These are phyloP conservation scores for Microcyclosporella mali DNA, from an alignment of 2,329 filamentous ascomycete species.

Conservation along the genomic window DNA sequence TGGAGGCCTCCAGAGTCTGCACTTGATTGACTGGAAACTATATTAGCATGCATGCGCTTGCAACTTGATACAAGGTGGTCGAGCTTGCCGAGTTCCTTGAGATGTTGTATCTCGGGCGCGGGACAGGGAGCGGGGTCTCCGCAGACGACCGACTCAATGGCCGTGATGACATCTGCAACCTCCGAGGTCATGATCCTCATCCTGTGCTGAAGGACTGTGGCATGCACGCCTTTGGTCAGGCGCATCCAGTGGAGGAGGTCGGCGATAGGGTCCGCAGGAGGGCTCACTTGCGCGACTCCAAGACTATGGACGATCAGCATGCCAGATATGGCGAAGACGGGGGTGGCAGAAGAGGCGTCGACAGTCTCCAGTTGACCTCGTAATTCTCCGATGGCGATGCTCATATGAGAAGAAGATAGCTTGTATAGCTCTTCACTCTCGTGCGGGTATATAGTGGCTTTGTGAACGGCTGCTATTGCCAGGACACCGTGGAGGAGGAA, in stretches of 20 bases:
- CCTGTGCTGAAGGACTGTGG: constrained; percentile 11
- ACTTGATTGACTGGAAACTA: not conserved
- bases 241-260: constrained; percentile 14
- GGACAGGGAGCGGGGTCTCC: not conserved
- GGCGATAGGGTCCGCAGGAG: constrained; percentile 9
- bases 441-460: constrained; percentile 9
- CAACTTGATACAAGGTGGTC: not conserved
- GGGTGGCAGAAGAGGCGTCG: constrained; percentile 10
- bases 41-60: no score
- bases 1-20: not conserved
- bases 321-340: constrained; percentile 10
- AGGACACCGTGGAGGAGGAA: constrained; percentile 21
- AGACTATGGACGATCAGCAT: constrained; percentile 12
- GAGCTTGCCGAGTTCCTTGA: constrained; percentile 5
- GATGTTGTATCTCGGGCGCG: constrained; percentile 4
- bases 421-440: constrained; percentile 10
- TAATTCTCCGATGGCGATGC: constrained; percentile 8
- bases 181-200: constrained; percentile 10
- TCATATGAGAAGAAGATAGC: constrained; percentile 13
- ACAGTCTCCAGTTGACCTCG: constrained; percentile 5
- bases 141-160: constrained; percentile 2
- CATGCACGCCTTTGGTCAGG: constrained; percentile 8
- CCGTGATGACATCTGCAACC: constrained; percentile 7
- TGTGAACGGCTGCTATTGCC: constrained; percentile 18
- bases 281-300: constrained; percentile 10